Percentiles rank a stretch among this genome's conserved stretches.
phyloP scores from a whole-genome alignment of 2,329 filamentous ascomycete genomes.

The Lasiodiplodia sp. region DNA sequence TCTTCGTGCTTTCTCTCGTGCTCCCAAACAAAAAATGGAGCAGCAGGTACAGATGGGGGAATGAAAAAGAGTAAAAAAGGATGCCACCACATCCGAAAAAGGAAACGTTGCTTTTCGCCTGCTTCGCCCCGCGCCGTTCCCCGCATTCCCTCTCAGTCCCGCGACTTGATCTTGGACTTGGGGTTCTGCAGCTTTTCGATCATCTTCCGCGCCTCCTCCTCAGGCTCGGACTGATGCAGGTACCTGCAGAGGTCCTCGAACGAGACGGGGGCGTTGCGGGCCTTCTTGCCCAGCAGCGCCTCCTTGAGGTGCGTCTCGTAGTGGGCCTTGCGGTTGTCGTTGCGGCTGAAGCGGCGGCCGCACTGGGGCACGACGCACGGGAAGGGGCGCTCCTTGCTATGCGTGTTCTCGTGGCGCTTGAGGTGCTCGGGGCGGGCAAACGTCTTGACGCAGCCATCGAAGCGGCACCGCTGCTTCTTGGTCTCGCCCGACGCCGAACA shows the following conservation, averaged over 20 bases:
- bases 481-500: constrained; percentile 22
- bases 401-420: constrained; percentile 41
- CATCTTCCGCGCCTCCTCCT: constrained; percentile 39
- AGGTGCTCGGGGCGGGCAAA: constrained; percentile 44
- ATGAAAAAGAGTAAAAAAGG: not conserved
- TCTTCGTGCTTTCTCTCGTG: not conserved
- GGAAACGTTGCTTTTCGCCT: constrained; percentile 1
- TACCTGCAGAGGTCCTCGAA: constrained; percentile 36
- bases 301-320: constrained; percentile 40
- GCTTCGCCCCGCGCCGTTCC: not conserved
- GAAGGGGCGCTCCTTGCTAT: constrained; percentile 36
- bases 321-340: constrained; percentile 47
- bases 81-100: constrained; percentile 1
- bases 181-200: constrained; percentile 39
- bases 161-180: constrained; percentile 27
- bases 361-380: constrained; percentile 38
- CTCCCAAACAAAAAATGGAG: not conserved
- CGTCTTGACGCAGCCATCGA: constrained; percentile 26
- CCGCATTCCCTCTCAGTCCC: not conserved
- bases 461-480: constrained; percentile 32
- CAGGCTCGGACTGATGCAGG: constrained; percentile 13
- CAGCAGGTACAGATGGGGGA: not conserved
- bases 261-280: constrained; percentile 36
- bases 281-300: constrained; percentile 40
- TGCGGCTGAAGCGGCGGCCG: constrained; percentile 40